Conservation (phyloP, 345 rosid genomes). For the Corchorus olitorius region DNA sequence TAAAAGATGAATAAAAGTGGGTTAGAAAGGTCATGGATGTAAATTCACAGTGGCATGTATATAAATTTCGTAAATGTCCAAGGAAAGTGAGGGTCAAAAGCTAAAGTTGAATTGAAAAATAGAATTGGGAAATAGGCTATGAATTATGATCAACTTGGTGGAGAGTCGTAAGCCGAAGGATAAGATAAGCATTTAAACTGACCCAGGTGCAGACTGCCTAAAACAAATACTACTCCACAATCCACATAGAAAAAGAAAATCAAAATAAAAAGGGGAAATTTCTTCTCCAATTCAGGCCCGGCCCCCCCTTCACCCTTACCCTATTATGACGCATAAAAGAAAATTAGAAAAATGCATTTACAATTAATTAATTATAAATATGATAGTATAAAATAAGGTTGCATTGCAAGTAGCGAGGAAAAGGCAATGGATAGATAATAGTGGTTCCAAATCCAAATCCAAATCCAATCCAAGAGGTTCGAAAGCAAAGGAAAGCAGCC, state of each 20-base stretch:
- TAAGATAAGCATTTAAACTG: conserved; percentile 11
- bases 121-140: background rate
- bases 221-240: background rate
- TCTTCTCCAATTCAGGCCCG: background rate
- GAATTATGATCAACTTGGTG: conserved; percentile 19
- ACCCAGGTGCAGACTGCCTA: background rate
- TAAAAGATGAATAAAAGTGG: background rate
- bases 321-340: background rate
- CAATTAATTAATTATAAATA: too few relatives aligned
- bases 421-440: background rate
- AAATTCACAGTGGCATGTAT: background rate
- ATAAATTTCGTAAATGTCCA: background rate
- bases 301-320: background rate
- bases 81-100: background rate
- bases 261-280: background rate
- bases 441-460: too few relatives aligned
- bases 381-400: background rate
- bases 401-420: background rate
- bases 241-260: background rate
- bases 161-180: conserved; percentile 16
- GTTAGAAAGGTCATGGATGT: background rate
- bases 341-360: background rate
- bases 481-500: background rate
- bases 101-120: background rate
- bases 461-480: too few relatives aligned